Evolutionary conservation across 495 filamentous ascomycete species (phyloP).

Genomic region (Xylaria intraflava): DNA sequence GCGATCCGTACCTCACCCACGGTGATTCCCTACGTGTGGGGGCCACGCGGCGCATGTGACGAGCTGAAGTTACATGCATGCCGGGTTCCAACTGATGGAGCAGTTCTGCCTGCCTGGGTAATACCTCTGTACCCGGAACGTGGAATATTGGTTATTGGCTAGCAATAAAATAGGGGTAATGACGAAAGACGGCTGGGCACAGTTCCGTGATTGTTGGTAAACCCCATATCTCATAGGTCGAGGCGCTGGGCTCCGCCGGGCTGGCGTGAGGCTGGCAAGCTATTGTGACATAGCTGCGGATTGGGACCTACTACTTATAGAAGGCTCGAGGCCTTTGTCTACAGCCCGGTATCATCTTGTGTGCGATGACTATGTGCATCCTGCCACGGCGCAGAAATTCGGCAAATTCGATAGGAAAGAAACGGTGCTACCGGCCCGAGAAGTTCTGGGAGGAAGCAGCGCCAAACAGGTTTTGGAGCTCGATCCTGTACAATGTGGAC

Average conservation of each 20-base stretch:
- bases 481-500: constrained; percentile 1
- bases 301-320: not conserved
- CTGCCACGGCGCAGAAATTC: not conserved
- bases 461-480: constrained; percentile 7
- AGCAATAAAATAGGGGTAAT: not conserved
- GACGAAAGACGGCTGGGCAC: not conserved
- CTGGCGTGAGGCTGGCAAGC: constrained; percentile 1
- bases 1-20: not conserved
- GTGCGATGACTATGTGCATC: not conserved
- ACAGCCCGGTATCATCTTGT: not conserved
- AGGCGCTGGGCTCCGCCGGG: not conserved
- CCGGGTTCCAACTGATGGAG: constrained; percentile 2
- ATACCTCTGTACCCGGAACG: not conserved
- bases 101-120: not conserved
- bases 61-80: constrained; percentile 9
- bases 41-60: constrained; percentile 6
- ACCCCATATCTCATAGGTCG: not conserved
- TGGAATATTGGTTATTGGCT: not conserved
- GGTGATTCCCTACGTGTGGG: not conserved
- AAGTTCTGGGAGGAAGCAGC: not conserved
- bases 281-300: not conserved
- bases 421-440: not conserved
- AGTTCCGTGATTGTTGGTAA: not conserved
- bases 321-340: constrained; percentile 3
- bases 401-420: not conserved